Conservation (phyloP, 768 basidiomycete species). For the Termitomyces sp. region DNA sequence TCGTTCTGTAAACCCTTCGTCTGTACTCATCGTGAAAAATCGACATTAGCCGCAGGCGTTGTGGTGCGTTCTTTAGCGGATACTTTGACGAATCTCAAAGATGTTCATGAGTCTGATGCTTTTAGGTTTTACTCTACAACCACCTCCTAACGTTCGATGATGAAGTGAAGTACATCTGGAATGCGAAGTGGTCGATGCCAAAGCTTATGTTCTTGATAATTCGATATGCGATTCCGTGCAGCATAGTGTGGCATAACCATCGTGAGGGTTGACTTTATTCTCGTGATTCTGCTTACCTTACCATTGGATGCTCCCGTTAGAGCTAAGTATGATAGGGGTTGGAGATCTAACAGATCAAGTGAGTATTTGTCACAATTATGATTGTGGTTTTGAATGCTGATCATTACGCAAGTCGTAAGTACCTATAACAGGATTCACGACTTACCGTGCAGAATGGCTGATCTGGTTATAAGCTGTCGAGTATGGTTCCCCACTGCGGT, state of each 20-base stretch:
- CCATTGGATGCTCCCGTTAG: not conserved
- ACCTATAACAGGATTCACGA: not conserved
- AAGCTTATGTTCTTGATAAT: conserved; percentile 37
- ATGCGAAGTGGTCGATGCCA: conserved; percentile 27
- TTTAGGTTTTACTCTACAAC: conserved; percentile 36
- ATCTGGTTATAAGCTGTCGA: conserved; percentile 6
- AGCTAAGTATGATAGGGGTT: not conserved
- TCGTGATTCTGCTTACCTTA: not conserved
- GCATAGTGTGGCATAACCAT: conserved; percentile 18
- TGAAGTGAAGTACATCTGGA: conserved; percentile 39
- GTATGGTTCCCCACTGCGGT: conserved; percentile 15
- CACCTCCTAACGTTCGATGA: conserved; percentile 35
- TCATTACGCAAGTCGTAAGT: conserved; percentile 7
- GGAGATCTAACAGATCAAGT: not conserved
- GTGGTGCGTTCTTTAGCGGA: not conserved
- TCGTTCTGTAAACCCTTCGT: not conserved
- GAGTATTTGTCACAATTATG: not conserved
- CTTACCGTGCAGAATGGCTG: not conserved
- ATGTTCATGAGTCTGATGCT: not conserved
- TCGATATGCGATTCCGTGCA: conserved; percentile 31
- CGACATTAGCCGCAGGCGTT: conserved; percentile 7
- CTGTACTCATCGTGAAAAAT: not conserved
- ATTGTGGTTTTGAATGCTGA: not conserved
- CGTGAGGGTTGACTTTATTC: not conserved
- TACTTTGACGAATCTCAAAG: not conserved